Evolutionary conservation across 2,329 filamentous ascomycete species (phyloP).

Genomic region (Talaromyces sp.): DNA sequence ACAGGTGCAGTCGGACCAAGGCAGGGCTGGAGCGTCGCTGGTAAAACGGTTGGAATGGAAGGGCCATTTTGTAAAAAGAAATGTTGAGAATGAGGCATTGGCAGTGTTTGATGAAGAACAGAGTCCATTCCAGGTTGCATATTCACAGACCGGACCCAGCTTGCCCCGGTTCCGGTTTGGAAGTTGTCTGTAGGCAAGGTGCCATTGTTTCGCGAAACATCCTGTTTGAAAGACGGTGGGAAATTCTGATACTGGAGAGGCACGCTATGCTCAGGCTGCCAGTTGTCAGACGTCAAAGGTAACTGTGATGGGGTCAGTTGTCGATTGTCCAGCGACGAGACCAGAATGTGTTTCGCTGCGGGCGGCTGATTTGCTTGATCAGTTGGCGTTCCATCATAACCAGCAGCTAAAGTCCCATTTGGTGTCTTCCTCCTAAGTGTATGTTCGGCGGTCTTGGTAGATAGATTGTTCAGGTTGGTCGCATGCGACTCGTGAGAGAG

Average conservation of each 20-base stretch:
- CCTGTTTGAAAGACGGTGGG: slow-evolving; percentile 33
- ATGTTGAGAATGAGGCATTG: slow-evolving; percentile 33
- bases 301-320: slow-evolving; percentile 27
- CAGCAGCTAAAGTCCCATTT: slow-evolving; percentile 83
- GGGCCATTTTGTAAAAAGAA: slow-evolving; percentile 42
- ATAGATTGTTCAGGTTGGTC: slow-evolving; percentile 14
- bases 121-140: slow-evolving; percentile 53
- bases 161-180: slow-evolving; percentile 29
- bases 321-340: slow-evolving; percentile 52
- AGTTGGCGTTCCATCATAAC: slow-evolving; percentile 77
- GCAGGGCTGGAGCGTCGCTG: slow-evolving; percentile 51
- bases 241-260: slow-evolving; percentile 30
- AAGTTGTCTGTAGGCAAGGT: slow-evolving; percentile 23
- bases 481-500: slow-evolving; percentile 22
- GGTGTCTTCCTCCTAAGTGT: slow-evolving; percentile 87
- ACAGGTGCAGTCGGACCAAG: slow-evolving; percentile 55
- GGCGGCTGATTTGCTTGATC: slow-evolving; percentile 69
- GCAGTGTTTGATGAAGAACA: slow-evolving; percentile 52
- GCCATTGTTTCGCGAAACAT: slow-evolving; percentile 15
- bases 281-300: slow-evolving; percentile 25
- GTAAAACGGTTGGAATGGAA: slow-evolving; percentile 53
- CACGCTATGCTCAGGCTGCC: slow-evolving; percentile 25
- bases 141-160: slow-evolving; percentile 40
- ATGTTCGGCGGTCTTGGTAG: slow-evolving; percentile 52
- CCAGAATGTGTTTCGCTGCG: slow-evolving; percentile 74